Evolutionary conservation across 208 protist species (phyloP).

Genomic region (Leishmania mexicana): DNA sequence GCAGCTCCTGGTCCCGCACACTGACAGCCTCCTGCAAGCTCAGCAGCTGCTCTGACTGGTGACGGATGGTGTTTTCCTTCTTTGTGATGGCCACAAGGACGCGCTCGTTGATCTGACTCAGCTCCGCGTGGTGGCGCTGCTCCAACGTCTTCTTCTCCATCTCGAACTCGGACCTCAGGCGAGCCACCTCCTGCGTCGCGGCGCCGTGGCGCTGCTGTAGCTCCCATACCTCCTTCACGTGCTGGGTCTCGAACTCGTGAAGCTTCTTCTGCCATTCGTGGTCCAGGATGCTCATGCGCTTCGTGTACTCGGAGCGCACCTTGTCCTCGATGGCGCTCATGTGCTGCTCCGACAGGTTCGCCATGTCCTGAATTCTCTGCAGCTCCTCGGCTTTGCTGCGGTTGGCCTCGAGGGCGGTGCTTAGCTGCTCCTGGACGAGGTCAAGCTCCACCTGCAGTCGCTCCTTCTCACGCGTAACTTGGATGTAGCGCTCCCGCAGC

Average conservation of each 20-base stretch:
- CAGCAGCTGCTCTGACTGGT: conserved; percentile 68
- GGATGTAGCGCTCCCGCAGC: conserved; percentile 60
- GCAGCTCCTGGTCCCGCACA: conserved; percentile 72
- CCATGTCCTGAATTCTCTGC: conserved; percentile 37
- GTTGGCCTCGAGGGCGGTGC: conserved; percentile 35
- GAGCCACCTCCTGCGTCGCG: conserved; percentile 39
- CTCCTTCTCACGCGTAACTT: conserved; percentile 72
- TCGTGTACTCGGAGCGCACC: conserved; percentile 51
- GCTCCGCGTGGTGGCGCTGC: conserved; percentile 76
- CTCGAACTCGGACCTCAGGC: conserved; percentile 41
- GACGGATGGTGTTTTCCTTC: conserved; percentile 75
- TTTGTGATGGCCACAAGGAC: conserved; percentile 79
- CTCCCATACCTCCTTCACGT: conserved; percentile 55
- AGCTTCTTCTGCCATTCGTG: conserved; percentile 73
- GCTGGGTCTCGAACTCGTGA: conserved; percentile 58
- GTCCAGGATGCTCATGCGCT: conserved; percentile 59
- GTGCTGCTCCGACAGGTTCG: conserved; percentile 49
- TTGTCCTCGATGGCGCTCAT: conserved; percentile 62
- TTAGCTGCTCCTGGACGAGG: conserved; percentile 64
- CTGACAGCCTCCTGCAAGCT: conserved; percentile 73
- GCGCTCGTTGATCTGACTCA: conserved; percentile 82
- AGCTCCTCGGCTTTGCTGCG: conserved; percentile 58
- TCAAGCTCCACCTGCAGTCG: conserved; percentile 74
- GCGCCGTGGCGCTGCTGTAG: conserved; percentile 52
- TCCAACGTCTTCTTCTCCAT: conserved; percentile 62